phyloP scores from a whole-genome alignment of 2,329 filamentous ascomycete genomes.

The Hypoxylon sp. region DNA sequence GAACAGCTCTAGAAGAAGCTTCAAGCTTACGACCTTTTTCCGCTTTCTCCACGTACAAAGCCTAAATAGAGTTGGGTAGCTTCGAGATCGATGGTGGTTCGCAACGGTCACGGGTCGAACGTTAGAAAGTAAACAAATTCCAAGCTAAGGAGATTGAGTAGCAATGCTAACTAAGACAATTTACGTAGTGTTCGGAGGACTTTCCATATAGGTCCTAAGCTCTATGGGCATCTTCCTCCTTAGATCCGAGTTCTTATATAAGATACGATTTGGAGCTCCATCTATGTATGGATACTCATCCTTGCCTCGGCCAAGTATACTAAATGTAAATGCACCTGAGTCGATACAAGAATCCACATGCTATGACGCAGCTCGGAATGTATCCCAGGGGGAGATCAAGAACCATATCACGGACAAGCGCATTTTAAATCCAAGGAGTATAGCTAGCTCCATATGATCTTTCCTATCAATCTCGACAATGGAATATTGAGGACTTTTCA shows the following conservation, averaged over 20 bases:
- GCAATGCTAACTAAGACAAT: background rate
- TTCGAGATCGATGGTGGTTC: constrained; percentile 1
- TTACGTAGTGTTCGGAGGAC: constrained; percentile 22
- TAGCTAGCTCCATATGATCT: constrained; percentile 1
- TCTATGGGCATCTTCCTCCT: constrained; percentile 14
- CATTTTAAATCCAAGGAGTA: background rate
- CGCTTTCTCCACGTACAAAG: background rate
- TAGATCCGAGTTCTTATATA: constrained; percentile 3
- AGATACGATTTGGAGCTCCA: background rate
- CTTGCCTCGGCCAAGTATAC: background rate
- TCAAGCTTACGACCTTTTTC: constrained; percentile 12
- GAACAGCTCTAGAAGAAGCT: constrained; percentile 21
- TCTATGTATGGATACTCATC: constrained; percentile 1
- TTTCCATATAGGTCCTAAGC: constrained; percentile 28
- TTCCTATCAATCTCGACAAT: constrained; percentile 1
- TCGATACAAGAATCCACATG: background rate
- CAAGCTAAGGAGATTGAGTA: background rate
- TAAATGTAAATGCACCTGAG: background rate
- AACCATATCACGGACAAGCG: background rate
- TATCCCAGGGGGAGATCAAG: background rate
- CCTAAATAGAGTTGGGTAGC: background rate
- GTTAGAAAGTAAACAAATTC: background rate
- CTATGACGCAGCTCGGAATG: background rate
- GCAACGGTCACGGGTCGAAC: background rate
- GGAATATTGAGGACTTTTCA: constrained; percentile 14